phyloP scores from a whole-genome alignment of 2,329 filamentous ascomycete species.

The Fonsecaea monophora region DNA sequence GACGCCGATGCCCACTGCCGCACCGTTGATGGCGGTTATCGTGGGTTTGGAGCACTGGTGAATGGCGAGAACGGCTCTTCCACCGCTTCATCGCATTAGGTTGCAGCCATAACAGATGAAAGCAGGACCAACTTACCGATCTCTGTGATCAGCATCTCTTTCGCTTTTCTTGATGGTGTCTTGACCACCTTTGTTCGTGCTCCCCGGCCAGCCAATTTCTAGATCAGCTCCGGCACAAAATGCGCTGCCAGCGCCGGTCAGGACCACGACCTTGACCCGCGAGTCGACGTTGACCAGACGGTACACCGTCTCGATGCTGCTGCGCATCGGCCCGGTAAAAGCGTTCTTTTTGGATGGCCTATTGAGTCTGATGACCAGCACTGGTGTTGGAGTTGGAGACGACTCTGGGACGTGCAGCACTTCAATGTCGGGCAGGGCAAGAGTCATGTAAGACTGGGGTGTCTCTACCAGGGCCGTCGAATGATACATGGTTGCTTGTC shows the following conservation, averaged over 20 bases:
- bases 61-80: slow-evolving; percentile 58
- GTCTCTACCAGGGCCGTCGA: too few species aligned
- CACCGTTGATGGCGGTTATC: slow-evolving; percentile 65
- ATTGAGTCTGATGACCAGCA: slow-evolving; percentile 60
- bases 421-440: slow-evolving; percentile 33
- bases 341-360: slow-evolving; percentile 66
- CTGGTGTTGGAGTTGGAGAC: slow-evolving; percentile 41
- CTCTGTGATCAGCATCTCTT: too few species aligned
- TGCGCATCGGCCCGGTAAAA: slow-evolving; percentile 60
- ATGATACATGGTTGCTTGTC: too few species aligned
- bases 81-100: slow-evolving; percentile 42
- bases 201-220: slow-evolving; percentile 57
- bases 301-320: slow-evolving; percentile 53
- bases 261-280: slow-evolving; percentile 60
- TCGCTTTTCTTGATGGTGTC: too few species aligned
- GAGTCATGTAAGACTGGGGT: slow-evolving; percentile 45
- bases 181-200: slow-evolving; percentile 37
- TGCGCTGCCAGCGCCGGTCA: slow-evolving; percentile 59
- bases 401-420: slow-evolving; percentile 21
- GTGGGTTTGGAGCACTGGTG: slow-evolving; percentile 65
- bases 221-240: slow-evolving; percentile 65
- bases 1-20: slow-evolving; percentile 65
- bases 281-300: slow-evolving; percentile 60
- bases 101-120: too few species aligned
- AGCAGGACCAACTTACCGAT: slow-evolving; percentile 60